Conservation (phyloP, 2,329 filamentous ascomycete species). For the Immersiporthe knoxdaviesiana region DNA sequence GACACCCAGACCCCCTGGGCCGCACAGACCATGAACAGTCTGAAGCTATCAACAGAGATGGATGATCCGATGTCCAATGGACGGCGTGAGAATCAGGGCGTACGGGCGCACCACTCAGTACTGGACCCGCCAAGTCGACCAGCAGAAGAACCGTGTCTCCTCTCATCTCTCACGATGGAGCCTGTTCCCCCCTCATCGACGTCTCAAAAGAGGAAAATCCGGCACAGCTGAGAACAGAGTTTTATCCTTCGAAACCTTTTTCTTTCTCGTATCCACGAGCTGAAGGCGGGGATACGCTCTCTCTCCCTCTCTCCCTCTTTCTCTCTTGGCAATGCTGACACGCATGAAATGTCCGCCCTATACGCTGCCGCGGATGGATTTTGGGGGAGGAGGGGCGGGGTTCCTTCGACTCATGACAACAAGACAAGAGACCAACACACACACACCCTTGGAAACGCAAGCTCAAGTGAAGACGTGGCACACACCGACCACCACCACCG, state of each 20-base stretch:
- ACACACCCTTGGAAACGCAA: too few species aligned
- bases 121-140: background rate
- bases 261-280: background rate
- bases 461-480: too few species aligned
- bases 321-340: conserved; percentile 6
- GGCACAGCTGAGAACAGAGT: background rate
- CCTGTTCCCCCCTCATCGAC: background rate
- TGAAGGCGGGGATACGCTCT: background rate
- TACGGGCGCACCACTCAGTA: too few species aligned
- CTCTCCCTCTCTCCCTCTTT: too few species aligned
- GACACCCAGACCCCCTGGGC: background rate
- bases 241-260: background rate
- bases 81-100: too few species aligned
- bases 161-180: background rate
- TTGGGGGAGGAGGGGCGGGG: too few species aligned
- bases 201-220: background rate
- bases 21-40: background rate
- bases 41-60: background rate
- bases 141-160: background rate
- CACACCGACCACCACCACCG: too few species aligned
- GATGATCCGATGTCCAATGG: background rate
- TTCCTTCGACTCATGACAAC: too few species aligned
- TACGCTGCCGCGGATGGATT: background rate
- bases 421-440: too few species aligned
- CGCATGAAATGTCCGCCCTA: background rate